Evolutionary conservation across 345 rosid genomes (phyloP), one percentile per base, ranked within the genome.

Genomic region (Lepidium africanum): DNA sequence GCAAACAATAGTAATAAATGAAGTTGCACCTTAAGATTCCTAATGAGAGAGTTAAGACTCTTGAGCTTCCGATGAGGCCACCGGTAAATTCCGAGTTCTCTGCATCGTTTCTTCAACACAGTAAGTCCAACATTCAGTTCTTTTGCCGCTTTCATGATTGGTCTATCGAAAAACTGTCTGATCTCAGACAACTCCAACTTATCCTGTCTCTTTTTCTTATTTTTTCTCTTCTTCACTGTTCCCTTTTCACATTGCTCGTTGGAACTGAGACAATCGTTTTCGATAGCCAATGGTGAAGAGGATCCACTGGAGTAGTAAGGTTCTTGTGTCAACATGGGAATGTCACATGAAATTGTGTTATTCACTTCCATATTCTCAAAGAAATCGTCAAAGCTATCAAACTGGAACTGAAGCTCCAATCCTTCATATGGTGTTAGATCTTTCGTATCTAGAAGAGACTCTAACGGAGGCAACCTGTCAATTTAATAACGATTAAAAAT

Each of bases 11-110:
- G 0, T 15, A 21, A 1, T 27, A 7, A 25, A 11, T 53, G 5
- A 49, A 3, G 3, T 61, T 37, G 27, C 2, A 87, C 96, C 93
- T 82, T 79, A 40, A 86, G 90, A 66, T 85, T 91, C n/a, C 70
- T 32, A 1, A 85, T 88, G 13, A 90, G 90, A 15, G 83, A 72
- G n/a, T 80, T 77, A 37, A 91, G 79, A 78, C 92, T 86, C 81
- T 80, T 86, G 65, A 90, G 84, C 76, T 87, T 87, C 75, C 88
- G 54, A 16, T 85, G 92, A 30, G 97, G 97, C 92, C 95, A 91
- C 45, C 97, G 58, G 75, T 78, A 79, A 9, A 91, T 77, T n/a
- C 81, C 85, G 1, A 88, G 80, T 59, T 91, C 92, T 32, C 97
- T 78, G 77, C 95, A 91, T 45, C 95, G 80, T 50, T 81, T 88